Evolutionary conservation across 768 basidiomycete genomes (phyloP).

Genomic region (Kwoniella sp.): DNA sequence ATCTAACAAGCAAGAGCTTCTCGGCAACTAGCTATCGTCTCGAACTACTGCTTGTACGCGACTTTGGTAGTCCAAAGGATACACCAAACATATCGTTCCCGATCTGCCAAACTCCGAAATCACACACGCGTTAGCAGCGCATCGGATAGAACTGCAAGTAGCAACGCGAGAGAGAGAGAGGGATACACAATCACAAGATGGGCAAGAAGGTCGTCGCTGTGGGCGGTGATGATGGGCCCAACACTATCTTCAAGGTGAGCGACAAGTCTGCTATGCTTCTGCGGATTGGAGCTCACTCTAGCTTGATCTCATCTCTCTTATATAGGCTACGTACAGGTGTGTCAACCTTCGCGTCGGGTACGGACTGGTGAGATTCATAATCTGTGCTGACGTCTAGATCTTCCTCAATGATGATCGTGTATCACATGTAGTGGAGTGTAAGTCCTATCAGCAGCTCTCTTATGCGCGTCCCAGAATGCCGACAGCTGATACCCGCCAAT

Average conservation of each 20-base stretch:
- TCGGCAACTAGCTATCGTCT: too few species aligned
- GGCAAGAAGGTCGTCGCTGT: slow-evolving; percentile 45
- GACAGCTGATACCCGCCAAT: neutral
- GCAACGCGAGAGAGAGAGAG: neutral
- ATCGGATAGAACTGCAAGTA: neutral
- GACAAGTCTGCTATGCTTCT: too few species aligned
- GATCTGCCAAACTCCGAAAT: too few species aligned
- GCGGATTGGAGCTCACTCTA: neutral
- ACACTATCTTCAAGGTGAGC: slow-evolving; percentile 53
- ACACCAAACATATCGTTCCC: too few species aligned
- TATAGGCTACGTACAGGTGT: slow-evolving; percentile 52
- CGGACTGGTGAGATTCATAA: too few species aligned
- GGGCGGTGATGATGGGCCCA: slow-evolving; percentile 44
- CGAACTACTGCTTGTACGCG: too few species aligned
- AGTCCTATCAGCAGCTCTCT: slow-evolving; percentile 22
- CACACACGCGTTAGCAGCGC: neutral
- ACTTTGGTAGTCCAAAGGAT: too few species aligned
- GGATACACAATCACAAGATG: slow-evolving; percentile 23
- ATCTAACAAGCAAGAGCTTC: too few species aligned
- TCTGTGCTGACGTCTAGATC: slow-evolving; percentile 7
- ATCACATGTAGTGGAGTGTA: slow-evolving; percentile 51
- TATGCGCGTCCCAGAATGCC: neutral
- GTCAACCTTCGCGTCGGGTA: too few species aligned
- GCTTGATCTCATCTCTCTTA: too few species aligned
- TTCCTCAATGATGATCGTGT: too few species aligned